Conservation (phyloP, 2,329 filamentous ascomycete species). For the Sclerotiophoma versabilis region DNA sequence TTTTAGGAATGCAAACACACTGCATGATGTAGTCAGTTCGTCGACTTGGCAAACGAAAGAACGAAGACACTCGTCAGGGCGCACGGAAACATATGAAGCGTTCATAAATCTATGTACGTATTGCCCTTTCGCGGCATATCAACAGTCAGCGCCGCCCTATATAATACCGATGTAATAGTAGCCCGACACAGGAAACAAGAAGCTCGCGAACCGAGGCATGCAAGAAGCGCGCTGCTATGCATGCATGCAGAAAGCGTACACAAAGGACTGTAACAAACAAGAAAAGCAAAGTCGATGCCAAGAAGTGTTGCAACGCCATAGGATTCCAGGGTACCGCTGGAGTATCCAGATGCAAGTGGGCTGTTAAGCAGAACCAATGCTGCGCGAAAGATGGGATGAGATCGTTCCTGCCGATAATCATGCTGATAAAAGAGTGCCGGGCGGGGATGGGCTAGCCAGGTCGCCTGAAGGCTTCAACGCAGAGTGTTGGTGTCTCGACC, state of each 20-base stretch:
- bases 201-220: constrained; percentile 19
- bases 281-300: constrained; percentile 5
- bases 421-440: constrained; percentile 2
- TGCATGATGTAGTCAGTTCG: too few relatives aligned
- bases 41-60: neutral
- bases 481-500: constrained; percentile 72
- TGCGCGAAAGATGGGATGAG: constrained; percentile 14
- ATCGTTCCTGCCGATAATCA: constrained; percentile 33
- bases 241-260: constrained; percentile 25
- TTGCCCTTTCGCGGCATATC: constrained; percentile 14
- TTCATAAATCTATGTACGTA: constrained; percentile 18
- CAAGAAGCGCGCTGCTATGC: constrained; percentile 38
- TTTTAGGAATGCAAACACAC: neutral
- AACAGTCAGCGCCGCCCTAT: constrained; percentile 12
- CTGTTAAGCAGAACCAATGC: constrained; percentile 22
- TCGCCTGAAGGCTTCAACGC: constrained; percentile 68
- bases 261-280: constrained; percentile 15
- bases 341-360: constrained; percentile 16
- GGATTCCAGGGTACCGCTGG: constrained; percentile 10
- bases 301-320: constrained; percentile 6
- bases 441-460: constrained; percentile 40
- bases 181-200: neutral
- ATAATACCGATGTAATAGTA: constrained; percentile 9
- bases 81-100: neutral
- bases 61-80: neutral